Evolutionary conservation across 768 basidiomycete species (phyloP).

Genomic region (Pisolithus marmoratus): DNA sequence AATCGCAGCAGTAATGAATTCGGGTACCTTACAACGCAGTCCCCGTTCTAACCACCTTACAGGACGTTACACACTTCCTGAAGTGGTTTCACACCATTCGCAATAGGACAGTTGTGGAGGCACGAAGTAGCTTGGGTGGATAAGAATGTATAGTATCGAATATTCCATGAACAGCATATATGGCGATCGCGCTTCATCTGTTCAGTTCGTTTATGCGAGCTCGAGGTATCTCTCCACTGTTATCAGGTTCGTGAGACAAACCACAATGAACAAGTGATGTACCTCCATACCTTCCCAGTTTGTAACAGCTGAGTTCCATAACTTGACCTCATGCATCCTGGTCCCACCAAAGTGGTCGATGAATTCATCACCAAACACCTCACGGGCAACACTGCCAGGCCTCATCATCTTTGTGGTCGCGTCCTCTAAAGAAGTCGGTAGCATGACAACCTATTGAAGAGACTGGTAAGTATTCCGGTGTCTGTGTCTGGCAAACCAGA

Average conservation of each 20-base stretch:
- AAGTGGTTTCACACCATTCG: constrained; percentile 50
- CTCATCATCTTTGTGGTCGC: constrained; percentile 81
- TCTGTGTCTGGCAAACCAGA: constrained; percentile 10
- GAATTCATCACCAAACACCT: constrained; percentile 83
- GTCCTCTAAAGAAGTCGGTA: constrained; percentile 73
- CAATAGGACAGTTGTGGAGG: constrained; percentile 4
- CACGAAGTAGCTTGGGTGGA: background rate
- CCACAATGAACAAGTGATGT: background rate
- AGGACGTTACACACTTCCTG: constrained; percentile 74
- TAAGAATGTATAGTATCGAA: background rate
- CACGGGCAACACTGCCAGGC: constrained; percentile 73
- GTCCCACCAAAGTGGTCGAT: constrained; percentile 96
- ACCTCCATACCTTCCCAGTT: constrained; percentile 81
- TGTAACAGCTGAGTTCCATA: constrained; percentile 88
- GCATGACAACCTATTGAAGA: constrained; percentile 51
- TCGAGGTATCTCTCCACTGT: constrained; percentile 84
- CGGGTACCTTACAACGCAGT: constrained; percentile 6
- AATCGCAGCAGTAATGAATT: constrained; percentile 48
- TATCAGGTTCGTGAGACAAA: constrained; percentile 8
- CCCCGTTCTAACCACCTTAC: background rate
- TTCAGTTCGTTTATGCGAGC: constrained; percentile 43
- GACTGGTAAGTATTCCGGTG: background rate
- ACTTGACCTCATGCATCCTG: constrained; percentile 81
- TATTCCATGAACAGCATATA: background rate
- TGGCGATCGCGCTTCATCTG: background rate